Evolutionary conservation across 768 basidiomycete genomes (phyloP), one percentile per base, ranked within the genome.

Genomic region (Mycena kentingensis): DNA sequence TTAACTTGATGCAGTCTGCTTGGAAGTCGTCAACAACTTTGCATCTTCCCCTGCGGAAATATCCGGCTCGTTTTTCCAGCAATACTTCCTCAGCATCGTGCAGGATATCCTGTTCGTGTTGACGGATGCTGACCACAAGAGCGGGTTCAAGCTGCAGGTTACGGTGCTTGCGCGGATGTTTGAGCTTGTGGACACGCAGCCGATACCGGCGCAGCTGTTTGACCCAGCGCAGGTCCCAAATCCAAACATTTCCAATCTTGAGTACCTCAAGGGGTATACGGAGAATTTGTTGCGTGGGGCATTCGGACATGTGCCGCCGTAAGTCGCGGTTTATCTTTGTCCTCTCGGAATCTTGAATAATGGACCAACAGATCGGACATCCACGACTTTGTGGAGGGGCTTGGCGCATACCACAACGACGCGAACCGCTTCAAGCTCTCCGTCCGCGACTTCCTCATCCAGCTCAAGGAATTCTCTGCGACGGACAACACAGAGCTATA

Each of bases 91-190:
- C 44, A 90, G 85, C 66, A 85, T 97, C 65, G 77, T 97, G 28
- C 93, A 95, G 59, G 96, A 98, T 69, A 91, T 92, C 37, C 93
- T 99, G 81, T 97, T 90, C 61, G 96, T 98, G 28, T 78, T 98
- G 37, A 98, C 94, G 26, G 96, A 99, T 67, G 85, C 95, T 4
- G 96, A 98, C 70, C 96, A 99, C 78, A 98, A 98, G 83, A 94
- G 92, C 64, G 95, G 96, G 21, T 97, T 98, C 80, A 97, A 97
- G 72, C 79, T 94, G 49, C 95, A 97, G 71, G 89, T 88, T 61
- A 74, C 90, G 61, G 78, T 98, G 16, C 84, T 99, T 36, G 90
- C 93, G 16, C 83, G 91, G 28, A 82, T 99, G 76, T 95, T 96
- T 81, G 87, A 92, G 67, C 82, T 98, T 22, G 90, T 95, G 28